phyloP scores from a whole-genome alignment of 2,329 filamentous ascomycete species.

The Chaetomium strumarium region DNA sequence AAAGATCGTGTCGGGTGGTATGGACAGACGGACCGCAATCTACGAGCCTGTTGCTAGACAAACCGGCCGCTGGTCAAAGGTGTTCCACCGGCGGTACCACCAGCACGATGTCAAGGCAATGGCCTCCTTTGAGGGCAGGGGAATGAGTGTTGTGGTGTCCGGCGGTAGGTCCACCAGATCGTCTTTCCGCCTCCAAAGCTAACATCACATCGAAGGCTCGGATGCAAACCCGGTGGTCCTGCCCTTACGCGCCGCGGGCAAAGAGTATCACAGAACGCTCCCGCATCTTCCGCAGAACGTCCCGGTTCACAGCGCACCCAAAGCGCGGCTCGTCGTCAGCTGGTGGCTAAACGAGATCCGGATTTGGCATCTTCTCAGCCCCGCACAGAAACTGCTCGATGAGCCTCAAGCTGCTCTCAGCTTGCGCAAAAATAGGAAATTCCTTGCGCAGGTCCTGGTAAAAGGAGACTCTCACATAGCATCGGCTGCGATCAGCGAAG shows the following conservation, averaged over 20 bases:
- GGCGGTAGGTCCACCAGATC: slow-evolving; percentile 58
- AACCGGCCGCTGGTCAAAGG: slow-evolving; percentile 70
- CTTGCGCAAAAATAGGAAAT: slow-evolving; percentile 52
- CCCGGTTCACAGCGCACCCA: slow-evolving; percentile 65
- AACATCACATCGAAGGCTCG: slow-evolving; percentile 53
- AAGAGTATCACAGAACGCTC: slow-evolving; percentile 75
- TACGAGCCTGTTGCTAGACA: slow-evolving; percentile 63
- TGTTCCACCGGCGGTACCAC: slow-evolving; percentile 82
- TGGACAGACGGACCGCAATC: slow-evolving; percentile 80
- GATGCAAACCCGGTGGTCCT: slow-evolving; percentile 79
- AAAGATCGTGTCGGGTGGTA: slow-evolving; percentile 81
- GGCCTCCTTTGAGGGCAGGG: slow-evolving; percentile 78
- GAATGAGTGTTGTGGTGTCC: slow-evolving; percentile 81
- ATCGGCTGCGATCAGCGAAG: slow-evolving; percentile 58
- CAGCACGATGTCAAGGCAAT: slow-evolving; percentile 93
- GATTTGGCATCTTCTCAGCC: slow-evolving; percentile 61
- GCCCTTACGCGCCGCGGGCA: slow-evolving; percentile 69
- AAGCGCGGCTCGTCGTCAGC: slow-evolving; percentile 70
- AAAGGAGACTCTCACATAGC: slow-evolving; percentile 78
- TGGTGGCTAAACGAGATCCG: slow-evolving; percentile 90
- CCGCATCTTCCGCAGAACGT: slow-evolving; percentile 78
- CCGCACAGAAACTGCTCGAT: slow-evolving; percentile 42
- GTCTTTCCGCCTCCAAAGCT: neutral
- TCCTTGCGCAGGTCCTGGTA: slow-evolving; percentile 63
- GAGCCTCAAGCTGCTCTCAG: slow-evolving; percentile 36